Evolutionary conservation across 805 yeast genomes (phyloP).

Genomic region (Ogataea siamensis): DNA sequence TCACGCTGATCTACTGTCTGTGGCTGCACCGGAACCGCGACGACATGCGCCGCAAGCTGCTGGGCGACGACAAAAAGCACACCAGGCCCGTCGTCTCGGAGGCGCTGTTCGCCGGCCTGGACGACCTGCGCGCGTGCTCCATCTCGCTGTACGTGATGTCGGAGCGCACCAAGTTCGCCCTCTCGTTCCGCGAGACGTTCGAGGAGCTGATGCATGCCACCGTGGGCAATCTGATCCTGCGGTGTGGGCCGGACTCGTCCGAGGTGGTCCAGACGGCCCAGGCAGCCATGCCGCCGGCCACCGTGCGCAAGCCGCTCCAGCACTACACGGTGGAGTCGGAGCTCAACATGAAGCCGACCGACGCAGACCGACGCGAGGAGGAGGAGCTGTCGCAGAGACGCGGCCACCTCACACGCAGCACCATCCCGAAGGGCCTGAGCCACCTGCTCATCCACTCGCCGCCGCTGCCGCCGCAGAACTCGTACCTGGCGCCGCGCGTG

Average conservation of each 20-base stretch:
- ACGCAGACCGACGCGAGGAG: conserved; percentile 42
- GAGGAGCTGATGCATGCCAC: conserved; percentile 67
- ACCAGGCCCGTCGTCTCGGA: conserved; percentile 59
- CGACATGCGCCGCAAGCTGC: conserved; percentile 50
- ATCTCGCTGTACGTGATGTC: conserved; percentile 63
- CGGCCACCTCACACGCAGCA: conserved; percentile 48
- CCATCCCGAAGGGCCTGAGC: conserved; percentile 54
- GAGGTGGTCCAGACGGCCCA: conserved; percentile 43
- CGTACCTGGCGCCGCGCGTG: conserved; percentile 23
- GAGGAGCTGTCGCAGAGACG: conserved; percentile 47
- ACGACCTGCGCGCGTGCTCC: conserved; percentile 65
- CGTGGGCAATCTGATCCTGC: conserved; percentile 55
- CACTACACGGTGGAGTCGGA: conserved; percentile 36
- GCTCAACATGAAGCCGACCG: conserved; percentile 32
- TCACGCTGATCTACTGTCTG: conserved; percentile 61
- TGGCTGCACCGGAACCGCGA: conserved; percentile 65
- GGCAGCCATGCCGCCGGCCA: conserved; percentile 61
- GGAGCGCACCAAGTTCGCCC: conserved; percentile 60
- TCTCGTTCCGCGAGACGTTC: conserved; percentile 63
- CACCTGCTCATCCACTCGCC: conserved; percentile 46
- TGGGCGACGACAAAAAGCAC: conserved; percentile 59
- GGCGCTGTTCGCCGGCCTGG: conserved; percentile 51
- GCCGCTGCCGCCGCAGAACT: conserved; percentile 30
- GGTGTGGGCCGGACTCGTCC: conserved; percentile 63
- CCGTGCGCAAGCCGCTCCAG: conserved; percentile 43